These are phyloP conservation scores for Boletales sp. DNA, from an alignment of 768 basidiomycete genomes.

Conservation along the genomic window DNA sequence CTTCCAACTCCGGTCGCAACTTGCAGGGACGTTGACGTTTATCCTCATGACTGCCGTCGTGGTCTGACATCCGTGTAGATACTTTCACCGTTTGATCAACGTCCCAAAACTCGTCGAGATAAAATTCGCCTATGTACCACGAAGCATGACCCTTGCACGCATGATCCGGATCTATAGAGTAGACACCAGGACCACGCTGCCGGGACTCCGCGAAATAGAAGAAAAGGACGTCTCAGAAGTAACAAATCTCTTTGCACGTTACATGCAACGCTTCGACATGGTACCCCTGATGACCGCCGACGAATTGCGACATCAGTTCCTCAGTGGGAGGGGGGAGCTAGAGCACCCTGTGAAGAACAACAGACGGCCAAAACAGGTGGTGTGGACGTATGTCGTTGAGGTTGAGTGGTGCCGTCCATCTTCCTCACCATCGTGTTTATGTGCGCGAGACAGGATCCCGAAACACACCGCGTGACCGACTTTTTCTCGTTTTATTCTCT, in stretches of 20 bases:
- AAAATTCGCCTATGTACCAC: slow-evolving; percentile 83
- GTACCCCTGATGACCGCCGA: slow-evolving; percentile 67
- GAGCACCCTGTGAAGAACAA: slow-evolving; percentile 35
- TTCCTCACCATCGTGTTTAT: not conserved
- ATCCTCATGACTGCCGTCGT: not conserved
- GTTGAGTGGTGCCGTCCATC: slow-evolving; percentile 38
- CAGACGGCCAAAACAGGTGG: slow-evolving; percentile 76
- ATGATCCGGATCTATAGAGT: slow-evolving; percentile 78
- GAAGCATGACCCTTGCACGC: slow-evolving; percentile 86
- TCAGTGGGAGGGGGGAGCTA: slow-evolving; percentile 70
- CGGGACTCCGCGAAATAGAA: slow-evolving; percentile 86
- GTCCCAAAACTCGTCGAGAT: slow-evolving; percentile 89
- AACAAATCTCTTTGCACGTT: slow-evolving; percentile 64
- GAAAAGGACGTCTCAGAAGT: slow-evolving; percentile 72
- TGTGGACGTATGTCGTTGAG: slow-evolving; percentile 97
- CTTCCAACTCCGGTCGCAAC: slow-evolving; percentile 91
- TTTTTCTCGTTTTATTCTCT: slow-evolving; percentile 97
- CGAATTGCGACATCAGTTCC: slow-evolving; percentile 83
- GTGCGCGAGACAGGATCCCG: slow-evolving; percentile 57
- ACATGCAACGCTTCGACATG: slow-evolving; percentile 86
- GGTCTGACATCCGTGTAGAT: slow-evolving; percentile 43
- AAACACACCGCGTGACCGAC: slow-evolving; percentile 84
- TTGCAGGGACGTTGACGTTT: slow-evolving; percentile 54
- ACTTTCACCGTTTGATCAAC: slow-evolving; percentile 90
- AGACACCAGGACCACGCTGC: slow-evolving; percentile 44